Conservation (phyloP, 805 yeast species). For the Blastobotrys parvus region DNA sequence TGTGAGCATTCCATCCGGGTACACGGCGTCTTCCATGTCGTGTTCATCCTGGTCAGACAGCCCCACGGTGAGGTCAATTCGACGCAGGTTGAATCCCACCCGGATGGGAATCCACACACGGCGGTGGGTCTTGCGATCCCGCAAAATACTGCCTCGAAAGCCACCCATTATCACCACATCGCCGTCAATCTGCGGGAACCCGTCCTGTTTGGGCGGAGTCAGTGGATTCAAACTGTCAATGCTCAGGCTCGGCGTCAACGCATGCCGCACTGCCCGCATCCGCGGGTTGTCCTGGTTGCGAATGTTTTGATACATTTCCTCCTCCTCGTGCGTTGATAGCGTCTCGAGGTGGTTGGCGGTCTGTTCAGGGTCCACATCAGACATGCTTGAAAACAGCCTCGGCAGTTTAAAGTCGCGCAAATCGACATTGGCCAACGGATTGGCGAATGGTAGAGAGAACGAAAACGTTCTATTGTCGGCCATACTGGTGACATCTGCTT, state of each 20-base stretch:
- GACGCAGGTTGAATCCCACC: constrained; percentile 71
- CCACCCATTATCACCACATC: constrained; percentile 82
- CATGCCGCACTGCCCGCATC: constrained; percentile 58
- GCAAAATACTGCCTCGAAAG: constrained; percentile 70
- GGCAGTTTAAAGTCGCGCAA: constrained; percentile 15
- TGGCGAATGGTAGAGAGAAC: constrained; percentile 54
- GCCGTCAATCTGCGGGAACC: constrained; percentile 49
- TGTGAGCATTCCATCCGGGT: constrained; percentile 69
- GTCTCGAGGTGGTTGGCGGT: constrained; percentile 9
- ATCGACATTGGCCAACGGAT: constrained; percentile 29
- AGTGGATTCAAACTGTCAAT: no score
- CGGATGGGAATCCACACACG: constrained; percentile 81
- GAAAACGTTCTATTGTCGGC: constrained; percentile 12
- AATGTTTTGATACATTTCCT: constrained; percentile 42
- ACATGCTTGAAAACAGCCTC: constrained; percentile 1
- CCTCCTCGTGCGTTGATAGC: constrained; percentile 57
- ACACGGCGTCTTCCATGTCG: constrained; percentile 37
- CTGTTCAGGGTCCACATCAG: constrained; percentile 1
- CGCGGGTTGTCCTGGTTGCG: constrained; percentile 55
- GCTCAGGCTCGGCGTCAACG: constrained; percentile 44
- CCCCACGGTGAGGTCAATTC: constrained; percentile 63
- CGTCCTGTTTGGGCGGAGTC: constrained; percentile 15
- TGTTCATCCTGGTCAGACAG: constrained; percentile 64
- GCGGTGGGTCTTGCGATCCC: constrained; percentile 55
- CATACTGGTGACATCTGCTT: constrained; percentile 9